phyloP scores from a whole-genome alignment of 148 eudicot species.

The Camellia granthamiana region DNA sequence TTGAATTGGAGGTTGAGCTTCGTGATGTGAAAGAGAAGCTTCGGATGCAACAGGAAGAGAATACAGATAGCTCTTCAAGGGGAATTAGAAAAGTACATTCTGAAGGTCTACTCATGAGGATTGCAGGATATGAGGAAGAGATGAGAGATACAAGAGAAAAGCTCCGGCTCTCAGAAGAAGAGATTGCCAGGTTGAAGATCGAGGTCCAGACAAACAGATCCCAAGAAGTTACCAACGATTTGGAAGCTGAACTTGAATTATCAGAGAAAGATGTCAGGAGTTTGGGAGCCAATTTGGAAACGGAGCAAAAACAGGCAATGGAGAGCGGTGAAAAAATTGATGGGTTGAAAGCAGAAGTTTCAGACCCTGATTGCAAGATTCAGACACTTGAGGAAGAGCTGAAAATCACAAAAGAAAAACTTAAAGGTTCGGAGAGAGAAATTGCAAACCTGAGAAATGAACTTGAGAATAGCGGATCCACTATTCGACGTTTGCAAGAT shows the following conservation, averaged over 20 bases:
- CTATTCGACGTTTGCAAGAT: constrained; percentile 47
- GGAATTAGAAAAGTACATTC: constrained; percentile 33
- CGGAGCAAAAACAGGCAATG: constrained; percentile 17
- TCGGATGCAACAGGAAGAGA: constrained; percentile 36
- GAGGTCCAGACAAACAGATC: constrained; percentile 49
- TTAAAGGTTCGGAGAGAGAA: constrained; percentile 54
- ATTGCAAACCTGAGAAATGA: constrained; percentile 41
- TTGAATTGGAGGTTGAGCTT: constrained; percentile 57
- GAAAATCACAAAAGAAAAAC: constrained; percentile 40
- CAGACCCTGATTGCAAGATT: constrained; percentile 30
- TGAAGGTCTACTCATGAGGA: constrained; percentile 31
- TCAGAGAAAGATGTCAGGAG: constrained; percentile 11
- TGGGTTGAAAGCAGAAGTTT: constrained; percentile 32
- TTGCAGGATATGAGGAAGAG: constrained; percentile 53
- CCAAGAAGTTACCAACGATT: constrained; percentile 12
- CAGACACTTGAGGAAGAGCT: constrained; percentile 47
- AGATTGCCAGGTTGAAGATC: constrained; percentile 47
- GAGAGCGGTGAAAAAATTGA: constrained; percentile 27
- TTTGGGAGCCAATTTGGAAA: constrained; percentile 12
- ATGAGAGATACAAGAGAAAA: constrained; percentile 44
- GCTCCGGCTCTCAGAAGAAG: constrained; percentile 47
- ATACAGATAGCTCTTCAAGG: constrained; percentile 29
- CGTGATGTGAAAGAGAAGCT: constrained; percentile 52
- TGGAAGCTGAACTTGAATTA: constrained; percentile 20
- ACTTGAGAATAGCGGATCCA: constrained; percentile 47